Percentiles rank a stretch among this genome's conserved stretches.
phyloP scores from a whole-genome alignment of 2,329 filamentous ascomycete species.

The Penicillium vulpinum region DNA sequence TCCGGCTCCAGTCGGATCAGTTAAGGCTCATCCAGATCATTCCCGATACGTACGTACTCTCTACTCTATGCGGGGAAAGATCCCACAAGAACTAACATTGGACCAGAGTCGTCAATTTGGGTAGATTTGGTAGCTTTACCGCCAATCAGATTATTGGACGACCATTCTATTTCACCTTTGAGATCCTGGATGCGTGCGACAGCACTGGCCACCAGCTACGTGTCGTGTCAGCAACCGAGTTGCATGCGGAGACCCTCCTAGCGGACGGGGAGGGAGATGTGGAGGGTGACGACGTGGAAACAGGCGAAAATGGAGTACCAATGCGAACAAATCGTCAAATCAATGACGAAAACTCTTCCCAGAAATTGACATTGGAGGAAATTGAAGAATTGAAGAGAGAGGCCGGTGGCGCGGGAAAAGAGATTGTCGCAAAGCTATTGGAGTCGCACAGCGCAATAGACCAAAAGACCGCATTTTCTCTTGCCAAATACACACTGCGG shows the following conservation, averaged over 20 bases:
- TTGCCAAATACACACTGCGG: constrained; percentile 92
- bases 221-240: constrained; percentile 74
- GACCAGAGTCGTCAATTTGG: constrained; percentile 75
- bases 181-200: constrained; percentile 71
- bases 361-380: constrained; percentile 71
- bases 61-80: constrained; percentile 6
- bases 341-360: constrained; percentile 64
- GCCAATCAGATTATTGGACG: constrained; percentile 88
- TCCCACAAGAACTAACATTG: constrained; percentile 12
- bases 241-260: constrained; percentile 75
- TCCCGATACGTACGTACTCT: constrained; percentile 63
- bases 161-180: constrained; percentile 88
- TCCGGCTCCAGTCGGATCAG: constrained; percentile 55
- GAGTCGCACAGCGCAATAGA: constrained; percentile 85
- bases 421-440: constrained; percentile 90
- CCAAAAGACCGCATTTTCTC: constrained; percentile 89
- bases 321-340: constrained; percentile 65
- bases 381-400: constrained; percentile 72
- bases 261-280: constrained; percentile 44
- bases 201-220: constrained; percentile 68
- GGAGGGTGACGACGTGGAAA: constrained; percentile 37
- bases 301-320: constrained; percentile 43
- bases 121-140: constrained; percentile 90
- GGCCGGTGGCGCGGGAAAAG: constrained; percentile 75
- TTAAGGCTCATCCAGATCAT: constrained; percentile 59